Base-by-base conservation (phyloP, 2,329 filamentous ascomycete genomes). In the Keithomyces neogunnii region DNA sequence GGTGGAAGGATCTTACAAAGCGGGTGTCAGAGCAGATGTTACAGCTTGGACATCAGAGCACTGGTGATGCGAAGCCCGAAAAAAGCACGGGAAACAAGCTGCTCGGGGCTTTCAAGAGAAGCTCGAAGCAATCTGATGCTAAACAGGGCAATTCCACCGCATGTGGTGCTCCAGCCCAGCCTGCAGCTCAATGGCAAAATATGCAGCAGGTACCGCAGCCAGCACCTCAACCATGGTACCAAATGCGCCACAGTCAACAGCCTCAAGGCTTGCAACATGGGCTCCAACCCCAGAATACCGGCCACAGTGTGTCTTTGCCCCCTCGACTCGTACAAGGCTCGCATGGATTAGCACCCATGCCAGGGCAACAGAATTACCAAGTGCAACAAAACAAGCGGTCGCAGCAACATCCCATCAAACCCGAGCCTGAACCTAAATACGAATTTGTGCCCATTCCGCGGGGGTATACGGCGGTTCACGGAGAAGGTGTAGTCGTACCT, bases 361-460 rank as follows among this genome's bases (percentile, higher is more conserved):
- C 31, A 3, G 35, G 44, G 30, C 11, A 5, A 5, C 36, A 19
- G 3, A 30, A 19, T n/a, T 42, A 48, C 11, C 47, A 48, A 13
- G 28, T 26, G 31, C 19, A 29, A 36, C 38, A 31, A 6, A 39
- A 36, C 19, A 3, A 45, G 5, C 13, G 13, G 4, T 13, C 7
- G 10, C 48, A 46, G 3, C 32, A 32, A 10, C 31, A 13, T 28
- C 10, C 19, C 5, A 26, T 28, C n/a, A 10, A 43, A 4, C 13
- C 28, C 13, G 46, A 52, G 13, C 45, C 50, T 4, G 69, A 70
- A 45, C 68, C 63, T 10, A 61, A 62, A 31, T 73, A 73, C 38
- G 67, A 59, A 3, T 57, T 59, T 10, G 66, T 73, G 1, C 67
- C 70, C 1, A 70, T 72, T 36, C 70, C 70, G 0, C 57, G 53